These are phyloP conservation scores for Pinguiococcus pyrenoidosus DNA, from an alignment of 108 stramenopile genomes.

Conservation along the genomic window DNA sequence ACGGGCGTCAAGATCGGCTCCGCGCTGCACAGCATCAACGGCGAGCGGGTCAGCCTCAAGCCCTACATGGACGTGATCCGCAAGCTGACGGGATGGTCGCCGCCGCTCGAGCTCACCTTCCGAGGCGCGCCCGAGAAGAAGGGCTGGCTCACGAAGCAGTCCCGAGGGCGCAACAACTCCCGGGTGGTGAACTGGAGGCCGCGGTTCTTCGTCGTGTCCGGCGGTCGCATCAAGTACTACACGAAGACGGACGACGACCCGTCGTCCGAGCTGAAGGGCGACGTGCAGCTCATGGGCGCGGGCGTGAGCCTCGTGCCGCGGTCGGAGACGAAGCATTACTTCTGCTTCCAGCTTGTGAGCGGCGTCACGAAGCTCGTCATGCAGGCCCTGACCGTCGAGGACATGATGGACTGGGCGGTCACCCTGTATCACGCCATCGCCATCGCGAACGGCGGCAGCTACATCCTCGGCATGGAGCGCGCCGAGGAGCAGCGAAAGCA, in stretches of 20 bases:
- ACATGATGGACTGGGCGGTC: slow-evolving; percentile 19
- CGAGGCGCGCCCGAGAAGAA: slow-evolving; percentile 19
- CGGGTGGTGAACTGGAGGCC: slow-evolving; percentile 31
- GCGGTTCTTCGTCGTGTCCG: slow-evolving; percentile 22
- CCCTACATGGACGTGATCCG: slow-evolving; percentile 20
- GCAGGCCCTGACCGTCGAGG: slow-evolving; percentile 19
- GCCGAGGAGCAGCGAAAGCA: too few relatives aligned
- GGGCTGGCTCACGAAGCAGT: slow-evolving; percentile 25
- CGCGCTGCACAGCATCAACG: slow-evolving; percentile 24
- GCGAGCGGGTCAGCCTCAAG: slow-evolving; percentile 9
- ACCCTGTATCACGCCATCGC: slow-evolving; percentile 31
- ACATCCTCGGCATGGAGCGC: slow-evolving; percentile 24
- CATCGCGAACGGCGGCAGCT: slow-evolving; percentile 31
- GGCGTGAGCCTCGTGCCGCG: slow-evolving; percentile 17
- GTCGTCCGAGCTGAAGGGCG: slow-evolving; percentile 13
- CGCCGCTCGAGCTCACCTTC: slow-evolving; percentile 24
- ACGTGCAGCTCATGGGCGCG: slow-evolving; percentile 22
- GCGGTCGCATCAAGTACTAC: too few relatives aligned
- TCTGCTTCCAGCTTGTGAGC: slow-evolving; percentile 17
- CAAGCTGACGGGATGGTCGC: slow-evolving; percentile 28
- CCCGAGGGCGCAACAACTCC: background rate
- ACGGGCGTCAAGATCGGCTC: slow-evolving; percentile 21
- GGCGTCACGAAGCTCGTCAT: slow-evolving; percentile 15
- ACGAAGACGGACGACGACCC: too few relatives aligned
- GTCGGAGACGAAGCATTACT: too few relatives aligned